Evolutionary conservation across 2,329 filamentous ascomycete genomes (phyloP).

Genomic region (Corniculantispora saksenae): DNA sequence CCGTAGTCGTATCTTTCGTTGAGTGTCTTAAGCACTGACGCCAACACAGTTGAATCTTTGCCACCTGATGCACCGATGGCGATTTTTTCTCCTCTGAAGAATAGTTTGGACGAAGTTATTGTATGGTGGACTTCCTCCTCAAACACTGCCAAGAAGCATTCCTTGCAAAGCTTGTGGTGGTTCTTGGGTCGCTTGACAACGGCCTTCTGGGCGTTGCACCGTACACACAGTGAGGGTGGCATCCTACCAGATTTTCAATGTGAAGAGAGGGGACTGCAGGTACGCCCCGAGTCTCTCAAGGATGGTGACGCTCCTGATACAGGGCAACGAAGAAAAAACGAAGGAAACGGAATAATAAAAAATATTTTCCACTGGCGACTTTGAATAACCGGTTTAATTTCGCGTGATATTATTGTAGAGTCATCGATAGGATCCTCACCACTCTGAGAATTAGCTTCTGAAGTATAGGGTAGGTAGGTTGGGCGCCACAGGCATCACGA

Average conservation of each 20-base stretch:
- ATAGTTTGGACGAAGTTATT: slow-evolving; percentile 78
- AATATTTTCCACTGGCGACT: too few species aligned
- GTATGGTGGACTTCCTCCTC: slow-evolving; percentile 94
- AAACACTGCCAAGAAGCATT: slow-evolving; percentile 84
- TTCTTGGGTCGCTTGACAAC: slow-evolving; percentile 95
- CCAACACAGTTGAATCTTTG: slow-evolving; percentile 95
- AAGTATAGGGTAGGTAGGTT: slow-evolving; percentile 14
- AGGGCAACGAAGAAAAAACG: neutral
- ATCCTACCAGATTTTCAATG: slow-evolving; percentile 46
- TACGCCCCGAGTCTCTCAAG: neutral
- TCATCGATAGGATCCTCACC: neutral
- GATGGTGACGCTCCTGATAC: neutral
- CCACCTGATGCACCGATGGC: slow-evolving; percentile 96
- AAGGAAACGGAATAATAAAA: neutral
- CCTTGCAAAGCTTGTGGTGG: slow-evolving; percentile 86
- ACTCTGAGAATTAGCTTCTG: neutral
- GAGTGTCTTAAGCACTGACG: slow-evolving; percentile 89
- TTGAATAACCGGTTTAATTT: neutral
- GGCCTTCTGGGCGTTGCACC: slow-evolving; percentile 76
- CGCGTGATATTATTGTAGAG: neutral
- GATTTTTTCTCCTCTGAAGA: slow-evolving; percentile 78
- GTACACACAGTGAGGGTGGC: slow-evolving; percentile 74
- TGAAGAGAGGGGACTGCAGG: too few species aligned
- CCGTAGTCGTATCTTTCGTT: slow-evolving; percentile 89
- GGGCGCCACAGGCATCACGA: neutral